These are phyloP conservation scores for Detonula confervacea DNA, from an alignment of 352 stramenopile genomes.

Conservation along the genomic window DNA sequence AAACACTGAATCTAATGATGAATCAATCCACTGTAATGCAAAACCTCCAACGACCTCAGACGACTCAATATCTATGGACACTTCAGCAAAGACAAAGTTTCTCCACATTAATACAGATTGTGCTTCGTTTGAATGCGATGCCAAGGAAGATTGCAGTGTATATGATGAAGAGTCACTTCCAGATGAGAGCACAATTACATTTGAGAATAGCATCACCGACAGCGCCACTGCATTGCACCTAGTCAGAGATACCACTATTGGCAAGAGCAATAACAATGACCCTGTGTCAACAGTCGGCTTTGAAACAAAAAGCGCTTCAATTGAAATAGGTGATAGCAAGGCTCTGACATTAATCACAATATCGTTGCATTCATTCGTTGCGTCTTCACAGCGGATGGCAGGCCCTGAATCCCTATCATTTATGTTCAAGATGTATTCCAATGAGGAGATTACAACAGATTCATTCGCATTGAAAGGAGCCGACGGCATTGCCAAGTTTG, in stretches of 20 bases:
- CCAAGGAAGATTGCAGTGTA: constrained; percentile 15
- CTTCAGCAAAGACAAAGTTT: constrained; percentile 23
- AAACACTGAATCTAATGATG: background rate
- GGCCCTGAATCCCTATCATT: constrained; percentile 28
- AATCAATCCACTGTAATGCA: background rate
- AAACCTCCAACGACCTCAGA: constrained; percentile 12
- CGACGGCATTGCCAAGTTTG: constrained; percentile 26
- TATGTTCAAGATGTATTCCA: constrained; percentile 27
- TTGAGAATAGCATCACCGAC: constrained; percentile 8
- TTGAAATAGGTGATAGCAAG: constrained; percentile 29
- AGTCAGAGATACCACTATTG: background rate
- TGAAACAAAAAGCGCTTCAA: too few relatives aligned
- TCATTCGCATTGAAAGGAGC: constrained; percentile 7
- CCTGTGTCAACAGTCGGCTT: too few relatives aligned
- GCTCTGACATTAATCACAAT: constrained; percentile 22
- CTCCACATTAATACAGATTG: background rate
- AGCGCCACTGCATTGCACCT: background rate
- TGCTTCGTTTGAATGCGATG: background rate
- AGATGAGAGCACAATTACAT: constrained; percentile 26
- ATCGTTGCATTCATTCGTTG: constrained; percentile 27
- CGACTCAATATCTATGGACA: constrained; percentile 22
- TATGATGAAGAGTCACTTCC: constrained; percentile 25
- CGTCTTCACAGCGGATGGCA: background rate
- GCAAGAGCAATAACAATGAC: background rate
- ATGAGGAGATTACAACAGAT: constrained; percentile 26